Evolutionary conservation across 78 protist species (phyloP), one percentile per base, ranked within the genome.

Genomic region (Guillardia theta): DNA sequence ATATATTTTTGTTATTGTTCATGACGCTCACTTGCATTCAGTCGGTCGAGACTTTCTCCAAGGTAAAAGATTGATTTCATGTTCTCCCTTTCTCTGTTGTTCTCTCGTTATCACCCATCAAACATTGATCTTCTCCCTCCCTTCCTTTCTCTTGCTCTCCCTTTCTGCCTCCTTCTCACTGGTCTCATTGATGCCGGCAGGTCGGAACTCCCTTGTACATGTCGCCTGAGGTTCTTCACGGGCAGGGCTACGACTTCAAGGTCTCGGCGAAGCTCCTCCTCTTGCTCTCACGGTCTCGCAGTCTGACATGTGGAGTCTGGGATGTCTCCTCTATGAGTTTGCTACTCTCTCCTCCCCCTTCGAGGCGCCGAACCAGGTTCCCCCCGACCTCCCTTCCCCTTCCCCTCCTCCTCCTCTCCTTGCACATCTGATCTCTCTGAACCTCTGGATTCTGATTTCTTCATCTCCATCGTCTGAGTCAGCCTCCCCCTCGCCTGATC

Each of bases 141-240:
- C 70, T 6, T 6, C 70, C 70, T 58, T 30, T 30, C 6, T 58
- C 70, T 6, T 30, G 21, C 70, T 30, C 27, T 6, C 70, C 6
- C 70, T 6, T 58, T 30, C 70, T 58, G 39, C 58, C 70, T 58
- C 70, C 70, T 6, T 30, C 70, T 58, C 70, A 50, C 70, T 58
- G 39, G n/a, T n/a, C n/a, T n/a, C n/a, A n/a, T n/a, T n/a, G n/a
- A n/a, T n/a, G n/a, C n/a, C n/a, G n/a, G n/a, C 39, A 80, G 90
- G 90, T 80, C 24, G 90, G 90, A 4, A 80, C 90, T 3, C 90
- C 90, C 8, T 30, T 80, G 48, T 80, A 80, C 90, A 80, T 80
- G 90, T 80, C 90, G 46, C 90, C 90, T 3, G 90, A 80, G 50
- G 90, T 80, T 33, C 90, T 80, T 5, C 90, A 80, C 10, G 90